Conservation (phyloP, 768 basidiomycete species). For the Kwoniella dendrophila region DNA sequence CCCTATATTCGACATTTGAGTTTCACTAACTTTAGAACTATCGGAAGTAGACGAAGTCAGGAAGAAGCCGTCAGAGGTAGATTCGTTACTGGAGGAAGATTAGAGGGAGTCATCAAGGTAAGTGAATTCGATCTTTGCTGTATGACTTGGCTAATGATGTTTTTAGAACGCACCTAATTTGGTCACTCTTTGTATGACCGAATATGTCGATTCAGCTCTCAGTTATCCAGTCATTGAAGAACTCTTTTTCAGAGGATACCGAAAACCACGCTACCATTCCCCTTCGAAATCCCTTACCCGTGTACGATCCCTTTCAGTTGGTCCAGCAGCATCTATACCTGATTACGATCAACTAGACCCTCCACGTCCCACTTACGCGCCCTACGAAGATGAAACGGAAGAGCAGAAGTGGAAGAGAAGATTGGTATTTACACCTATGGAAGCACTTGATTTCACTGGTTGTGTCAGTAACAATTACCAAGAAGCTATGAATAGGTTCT, state of each 20-base stretch:
- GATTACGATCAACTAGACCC: constrained; percentile 41
- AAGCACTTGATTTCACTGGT: constrained; percentile 90
- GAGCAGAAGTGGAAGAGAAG: constrained; percentile 64
- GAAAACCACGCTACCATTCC: constrained; percentile 40
- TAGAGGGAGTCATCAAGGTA: constrained; percentile 58
- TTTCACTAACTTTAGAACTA: constrained; percentile 96
- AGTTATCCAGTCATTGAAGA: constrained; percentile 83
- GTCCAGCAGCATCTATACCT: constrained; percentile 16
- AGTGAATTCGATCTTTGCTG: constrained; percentile 11
- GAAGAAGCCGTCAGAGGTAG: constrained; percentile 85
- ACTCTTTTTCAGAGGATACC: constrained; percentile 77
- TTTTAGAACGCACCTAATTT: constrained; percentile 84
- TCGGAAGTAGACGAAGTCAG: constrained; percentile 89
- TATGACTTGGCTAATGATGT: constrained; percentile 17
- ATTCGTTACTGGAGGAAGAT: constrained; percentile 87
- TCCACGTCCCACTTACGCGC: constrained; percentile 57
- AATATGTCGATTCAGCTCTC: constrained; percentile 92
- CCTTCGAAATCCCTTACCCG: constrained; percentile 37
- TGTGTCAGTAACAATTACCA: constrained; percentile 91
- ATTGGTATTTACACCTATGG: constrained; percentile 65
- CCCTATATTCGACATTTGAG: constrained; percentile 79
- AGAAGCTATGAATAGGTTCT: constrained; percentile 80
- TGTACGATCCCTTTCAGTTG: constrained; percentile 33
- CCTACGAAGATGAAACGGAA: constrained; percentile 70
- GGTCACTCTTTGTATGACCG: constrained; percentile 86